phyloP scores from a whole-genome alignment of 257 asterid species.

The Penstemon barbatus region DNA sequence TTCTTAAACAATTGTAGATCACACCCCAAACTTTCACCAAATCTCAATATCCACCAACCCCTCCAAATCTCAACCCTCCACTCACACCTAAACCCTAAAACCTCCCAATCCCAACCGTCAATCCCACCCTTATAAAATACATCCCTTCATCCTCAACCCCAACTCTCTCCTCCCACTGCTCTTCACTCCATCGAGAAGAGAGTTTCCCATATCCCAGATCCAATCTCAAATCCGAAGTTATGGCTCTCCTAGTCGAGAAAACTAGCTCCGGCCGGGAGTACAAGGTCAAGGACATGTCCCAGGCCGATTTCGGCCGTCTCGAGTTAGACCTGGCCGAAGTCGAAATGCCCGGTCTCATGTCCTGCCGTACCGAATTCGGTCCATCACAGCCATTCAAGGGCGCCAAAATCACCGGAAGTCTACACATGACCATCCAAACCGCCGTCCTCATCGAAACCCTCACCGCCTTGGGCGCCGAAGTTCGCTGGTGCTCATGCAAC shows the following conservation, averaged over 20 bases:
- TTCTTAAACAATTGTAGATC: too few species aligned
- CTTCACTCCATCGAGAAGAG: not conserved
- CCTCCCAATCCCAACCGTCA: not conserved
- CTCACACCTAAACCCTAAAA: not conserved
- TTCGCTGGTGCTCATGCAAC: not conserved
- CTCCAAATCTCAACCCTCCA: not conserved
- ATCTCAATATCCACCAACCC: not conserved
- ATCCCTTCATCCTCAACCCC: too few species aligned
- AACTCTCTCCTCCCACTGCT: not conserved
- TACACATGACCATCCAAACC: not conserved
- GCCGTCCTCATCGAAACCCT: not conserved
- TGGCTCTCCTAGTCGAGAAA: not conserved
- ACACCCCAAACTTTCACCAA: not conserved
- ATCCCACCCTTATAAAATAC: too few species aligned
- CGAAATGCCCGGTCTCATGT: slow-evolving; percentile 2
- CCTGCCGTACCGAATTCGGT: not conserved
- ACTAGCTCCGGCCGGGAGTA: not conserved
- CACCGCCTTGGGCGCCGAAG: not conserved
- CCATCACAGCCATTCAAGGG: not conserved
- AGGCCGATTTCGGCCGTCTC: slow-evolving; percentile 2
- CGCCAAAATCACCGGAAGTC: not conserved
- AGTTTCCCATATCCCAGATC: not conserved
- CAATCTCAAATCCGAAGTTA: not conserved
- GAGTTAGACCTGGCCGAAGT: not conserved
- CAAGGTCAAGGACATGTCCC: slow-evolving; percentile 1